Conservation (phyloP, 2,329 filamentous ascomycete species). For the Leptographium radiaticola region DNA sequence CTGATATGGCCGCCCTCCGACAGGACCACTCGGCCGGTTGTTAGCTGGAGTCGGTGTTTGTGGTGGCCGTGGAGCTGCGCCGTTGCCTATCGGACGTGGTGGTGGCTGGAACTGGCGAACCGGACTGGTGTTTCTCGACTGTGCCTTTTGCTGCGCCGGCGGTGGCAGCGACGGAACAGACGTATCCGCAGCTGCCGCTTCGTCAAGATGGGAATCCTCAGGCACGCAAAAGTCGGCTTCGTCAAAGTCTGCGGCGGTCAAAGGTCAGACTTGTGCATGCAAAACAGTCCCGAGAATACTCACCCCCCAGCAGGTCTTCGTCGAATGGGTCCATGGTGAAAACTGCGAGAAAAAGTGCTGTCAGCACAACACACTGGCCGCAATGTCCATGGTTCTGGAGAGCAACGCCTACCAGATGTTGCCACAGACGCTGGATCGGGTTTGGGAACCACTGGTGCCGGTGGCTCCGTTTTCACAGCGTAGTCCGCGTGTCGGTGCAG, state of each 20-base stretch:
- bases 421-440: neutral
- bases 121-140: conserved; percentile 10
- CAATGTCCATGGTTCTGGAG: neutral
- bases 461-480: conserved; percentile 40
- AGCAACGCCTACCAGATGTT: conserved; percentile 1
- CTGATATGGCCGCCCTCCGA: conserved; percentile 2
- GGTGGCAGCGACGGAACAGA: conserved; percentile 4
- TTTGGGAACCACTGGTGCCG: neutral
- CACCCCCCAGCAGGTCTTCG: conserved; percentile 38
- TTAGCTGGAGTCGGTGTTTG: conserved; percentile 7
- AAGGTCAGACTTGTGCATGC: neutral
- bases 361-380: neutral
- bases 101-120: conserved; percentile 12
- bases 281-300: conserved; percentile 9
- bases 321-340: conserved; percentile 13
- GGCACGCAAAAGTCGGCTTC: conserved; percentile 62
- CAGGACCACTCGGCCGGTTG: neutral
- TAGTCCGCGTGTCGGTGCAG: conserved; percentile 74
- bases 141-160: conserved; percentile 12
- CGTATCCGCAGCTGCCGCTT: conserved; percentile 46
- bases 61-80: conserved; percentile 5
- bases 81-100: neutral
- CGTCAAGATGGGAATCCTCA: conserved; percentile 62
- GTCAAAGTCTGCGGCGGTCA: conserved; percentile 49
- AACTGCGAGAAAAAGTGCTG: conserved; percentile 6